Evolutionary conservation across 495 filamentous ascomycete species (phyloP).

Genomic region (Penicillium ochrochloron): DNA sequence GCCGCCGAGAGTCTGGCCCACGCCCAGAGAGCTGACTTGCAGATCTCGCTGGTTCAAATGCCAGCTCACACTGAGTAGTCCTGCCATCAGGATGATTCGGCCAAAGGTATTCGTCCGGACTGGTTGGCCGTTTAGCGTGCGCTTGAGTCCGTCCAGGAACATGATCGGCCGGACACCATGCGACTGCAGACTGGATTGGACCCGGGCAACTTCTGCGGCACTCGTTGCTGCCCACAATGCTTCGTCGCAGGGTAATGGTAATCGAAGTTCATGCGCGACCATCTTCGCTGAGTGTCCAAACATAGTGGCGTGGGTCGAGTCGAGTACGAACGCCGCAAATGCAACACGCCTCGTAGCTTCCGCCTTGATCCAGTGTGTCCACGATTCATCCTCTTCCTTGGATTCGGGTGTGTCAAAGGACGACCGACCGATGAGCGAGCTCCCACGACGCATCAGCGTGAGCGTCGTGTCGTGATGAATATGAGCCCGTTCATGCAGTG

Average conservation of each 20-base stretch:
- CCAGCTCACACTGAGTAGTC: conserved; percentile 91
- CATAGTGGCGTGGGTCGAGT: conserved; percentile 97
- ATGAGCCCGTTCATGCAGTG: conserved; percentile 92
- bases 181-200: conserved; percentile 80
- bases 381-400: conserved; percentile 84
- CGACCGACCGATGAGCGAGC: conserved; percentile 88
- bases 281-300: conserved; percentile 97
- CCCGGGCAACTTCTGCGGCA: conserved; percentile 82
- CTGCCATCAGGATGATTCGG: conserved; percentile 93
- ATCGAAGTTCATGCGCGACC: conserved; percentile 93
- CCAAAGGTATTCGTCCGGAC: conserved; percentile 95
- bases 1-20: conserved; percentile 79
- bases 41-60: conserved; percentile 98
- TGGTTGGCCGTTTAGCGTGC: conserved; percentile 82
- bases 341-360: conserved; percentile 89
- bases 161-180: conserved; percentile 85
- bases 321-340: conserved; percentile 93
- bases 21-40: conserved; percentile 85
- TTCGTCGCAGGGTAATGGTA: conserved; percentile 93
- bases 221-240: conserved; percentile 91
- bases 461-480: conserved; percentile 97
- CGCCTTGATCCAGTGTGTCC: conserved; percentile 95
- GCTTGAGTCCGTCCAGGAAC: conserved; percentile 90
- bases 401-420: conserved; percentile 88
- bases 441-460: conserved; percentile 91